Base-by-base conservation (phyloP, 495 filamentous ascomycete genomes). In the Penicillium arizonense region DNA sequence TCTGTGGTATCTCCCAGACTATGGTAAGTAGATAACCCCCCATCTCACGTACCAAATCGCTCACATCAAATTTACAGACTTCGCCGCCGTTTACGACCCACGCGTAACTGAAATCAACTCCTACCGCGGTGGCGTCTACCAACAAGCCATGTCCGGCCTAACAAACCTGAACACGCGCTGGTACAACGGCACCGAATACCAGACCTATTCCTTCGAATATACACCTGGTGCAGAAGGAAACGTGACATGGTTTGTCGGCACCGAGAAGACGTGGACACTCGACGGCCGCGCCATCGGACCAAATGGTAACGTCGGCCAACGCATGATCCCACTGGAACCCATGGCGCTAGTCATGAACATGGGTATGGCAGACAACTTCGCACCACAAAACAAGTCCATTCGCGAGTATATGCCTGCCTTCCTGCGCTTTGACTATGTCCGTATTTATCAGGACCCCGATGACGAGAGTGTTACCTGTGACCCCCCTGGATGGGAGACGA, bases 191-290 rank as follows among this genome's bases (percentile, higher is more conserved):
- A 82, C 83, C 9, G 75, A 73, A 47, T 91, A 89, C 62, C 87
- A 90, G 59, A 82, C 72, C 5, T 91, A 86, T 67, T 79, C 81
- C 13, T 87, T 88, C 51, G 87, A 92, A 55, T 92, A 92, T 67
- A 74, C 70, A 1, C 86, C 88, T 7, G 88, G 88, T 0, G 65
- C 64, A 5, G 57, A 66, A 39, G 86, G 88, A 1, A 71, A 78
- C 30, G 77, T 89, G 9, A 82, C 78, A 12, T 91, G 86, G 86
- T 85, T 81, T 53, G 78, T 91, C 44, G 87, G 85, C 10, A 74
- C 81, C 33, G 71, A 80, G 4, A 77, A 83, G 43, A 86, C 81
- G 14, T 90, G 84, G 85, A 86, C 79, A 30, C 64, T 90, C 23
- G 84, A 89, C 48, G 81, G 72, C 7, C 75, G 79, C 20, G 77